Evolutionary conservation across 768 basidiomycete species (phyloP).

Genomic region (Pisolithus albus): DNA sequence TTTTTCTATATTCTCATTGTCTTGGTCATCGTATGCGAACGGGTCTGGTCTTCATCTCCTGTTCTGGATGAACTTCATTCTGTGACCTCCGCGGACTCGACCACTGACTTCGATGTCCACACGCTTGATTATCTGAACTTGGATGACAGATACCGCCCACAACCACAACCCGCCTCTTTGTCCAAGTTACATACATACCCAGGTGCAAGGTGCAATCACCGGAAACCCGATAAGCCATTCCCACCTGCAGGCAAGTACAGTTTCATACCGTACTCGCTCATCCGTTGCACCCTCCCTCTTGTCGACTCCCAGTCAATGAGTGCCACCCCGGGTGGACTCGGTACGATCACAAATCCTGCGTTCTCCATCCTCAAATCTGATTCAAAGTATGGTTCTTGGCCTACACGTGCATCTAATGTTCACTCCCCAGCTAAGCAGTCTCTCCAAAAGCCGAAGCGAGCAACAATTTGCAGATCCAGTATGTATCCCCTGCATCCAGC

Average conservation of each 20-base stretch:
- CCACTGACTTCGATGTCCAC: slow-evolving; percentile 86
- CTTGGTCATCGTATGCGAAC: slow-evolving; percentile 71
- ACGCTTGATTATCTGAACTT: slow-evolving; percentile 96
- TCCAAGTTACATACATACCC: slow-evolving; percentile 79
- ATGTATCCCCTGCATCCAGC: too few relatives aligned
- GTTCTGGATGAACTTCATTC: slow-evolving; percentile 78
- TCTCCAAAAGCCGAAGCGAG: too few relatives aligned
- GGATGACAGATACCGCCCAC: slow-evolving; percentile 66
- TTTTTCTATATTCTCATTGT: slow-evolving; percentile 81
- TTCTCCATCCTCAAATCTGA: too few relatives aligned
- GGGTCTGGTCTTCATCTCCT: slow-evolving; percentile 49
- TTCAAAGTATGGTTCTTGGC: too few relatives aligned
- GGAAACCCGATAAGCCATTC: slow-evolving; percentile 75
- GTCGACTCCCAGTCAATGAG: too few relatives aligned
- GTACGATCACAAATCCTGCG: too few relatives aligned
- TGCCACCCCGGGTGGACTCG: too few relatives aligned
- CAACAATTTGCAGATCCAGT: too few relatives aligned
- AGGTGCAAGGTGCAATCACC: slow-evolving; percentile 86
- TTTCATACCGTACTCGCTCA: slow-evolving; percentile 77
- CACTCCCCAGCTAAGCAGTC: too few relatives aligned
- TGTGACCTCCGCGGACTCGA: slow-evolving; percentile 69
- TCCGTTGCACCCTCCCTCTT: slow-evolving; percentile 54
- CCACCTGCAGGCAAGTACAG: slow-evolving; percentile 81
- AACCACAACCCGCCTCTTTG: too few relatives aligned
- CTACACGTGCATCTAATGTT: too few relatives aligned